Base-by-base conservation (phyloP, 2,329 filamentous ascomycete genomes). In the Penicillium sp. region DNA sequence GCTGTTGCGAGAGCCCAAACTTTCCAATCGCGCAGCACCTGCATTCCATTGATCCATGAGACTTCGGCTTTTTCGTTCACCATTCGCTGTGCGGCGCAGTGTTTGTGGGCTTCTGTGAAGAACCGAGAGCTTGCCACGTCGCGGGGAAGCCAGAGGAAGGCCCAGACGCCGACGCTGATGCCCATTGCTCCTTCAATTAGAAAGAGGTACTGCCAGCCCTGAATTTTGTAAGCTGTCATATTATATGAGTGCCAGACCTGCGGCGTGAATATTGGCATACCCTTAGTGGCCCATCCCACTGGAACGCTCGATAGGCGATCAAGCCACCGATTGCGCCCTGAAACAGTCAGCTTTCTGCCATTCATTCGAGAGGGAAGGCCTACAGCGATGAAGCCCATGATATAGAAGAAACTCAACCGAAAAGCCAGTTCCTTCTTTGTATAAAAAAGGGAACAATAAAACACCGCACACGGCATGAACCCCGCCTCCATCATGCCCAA, bases 181-280 rank as follows among this genome's bases (percentile, higher is more conserved):
- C 51, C 51, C 51, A 54, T 54, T 35, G 51, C 51, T 21, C 51
- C 51, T 41, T 54, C 51, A 23, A 54, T 54, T 26, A 47, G 45
- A 11, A 47, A 47, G 11, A 47, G 45, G 23, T 47, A 47, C 13
- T 47, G 45, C 45, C 45, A 47, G n/a, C 45, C 45, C 45, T 47
- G 45, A 3, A 7, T 11, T 26, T 19, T 21, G 1, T 47, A 15
- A 19, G 23, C 19, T n/a, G 6, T 19, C 45, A 2, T 21, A 47
- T 19, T 13, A 3, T 15, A 21, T n/a, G 45, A 21, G n/a, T 21
- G 3, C 4, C 45, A n/a, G 45, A 19, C n/a, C 7, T 7, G 11
- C 9, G 15, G n/a, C 1, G 11, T 17, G 35, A 15, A 26, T n/a
- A 17, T 21, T 17, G n/a, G 19, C 45, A n/a, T 26, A 47, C 45